These are phyloP conservation scores for Suillus tomentosus DNA, from an alignment of 768 basidiomycete genomes.

Conservation along the genomic window DNA sequence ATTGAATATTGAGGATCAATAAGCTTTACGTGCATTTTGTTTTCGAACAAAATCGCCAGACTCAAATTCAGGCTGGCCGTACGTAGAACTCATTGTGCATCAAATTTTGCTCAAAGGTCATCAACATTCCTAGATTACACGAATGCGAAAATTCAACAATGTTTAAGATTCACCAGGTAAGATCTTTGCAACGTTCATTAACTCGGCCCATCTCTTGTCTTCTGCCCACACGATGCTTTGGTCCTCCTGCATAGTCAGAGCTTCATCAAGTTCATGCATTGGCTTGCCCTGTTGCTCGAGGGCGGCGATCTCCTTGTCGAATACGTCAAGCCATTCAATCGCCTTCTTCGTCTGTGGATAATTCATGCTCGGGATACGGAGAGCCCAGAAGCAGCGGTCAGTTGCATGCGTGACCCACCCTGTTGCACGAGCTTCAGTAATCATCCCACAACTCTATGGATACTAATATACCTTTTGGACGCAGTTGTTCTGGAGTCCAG, in stretches of 20 bases:
- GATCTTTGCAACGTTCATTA: conserved; percentile 42
- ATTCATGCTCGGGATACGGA: conserved; percentile 52
- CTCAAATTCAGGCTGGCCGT: background rate
- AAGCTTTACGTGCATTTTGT: no score
- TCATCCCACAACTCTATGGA: background rate
- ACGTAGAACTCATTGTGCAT: background rate
- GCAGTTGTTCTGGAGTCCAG: conserved; percentile 65
- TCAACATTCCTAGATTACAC: background rate
- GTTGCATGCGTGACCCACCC: conserved; percentile 73
- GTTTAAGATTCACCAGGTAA: conserved; percentile 27
- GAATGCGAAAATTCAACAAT: background rate
- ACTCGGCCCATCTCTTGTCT: conserved; percentile 55
- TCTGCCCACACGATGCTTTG: conserved; percentile 53
- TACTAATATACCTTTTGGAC: conserved; percentile 46
- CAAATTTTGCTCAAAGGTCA: background rate
- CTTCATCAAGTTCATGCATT: conserved; percentile 36
- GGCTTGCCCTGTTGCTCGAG: conserved; percentile 39
- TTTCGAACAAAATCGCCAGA: background rate
- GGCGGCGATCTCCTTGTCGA: conserved; percentile 46
- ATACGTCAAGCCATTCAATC: conserved; percentile 53
- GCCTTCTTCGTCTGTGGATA: conserved; percentile 49
- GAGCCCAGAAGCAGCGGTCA: conserved; percentile 64
- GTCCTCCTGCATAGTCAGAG: conserved; percentile 55
- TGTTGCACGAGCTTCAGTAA: conserved; percentile 26
- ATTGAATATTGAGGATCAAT: no score